Evolutionary conservation across 176 grass and related monocot genomes (phyloP), one percentile per base, ranked within the genome.

Genomic region (Thalia dealbata): DNA sequence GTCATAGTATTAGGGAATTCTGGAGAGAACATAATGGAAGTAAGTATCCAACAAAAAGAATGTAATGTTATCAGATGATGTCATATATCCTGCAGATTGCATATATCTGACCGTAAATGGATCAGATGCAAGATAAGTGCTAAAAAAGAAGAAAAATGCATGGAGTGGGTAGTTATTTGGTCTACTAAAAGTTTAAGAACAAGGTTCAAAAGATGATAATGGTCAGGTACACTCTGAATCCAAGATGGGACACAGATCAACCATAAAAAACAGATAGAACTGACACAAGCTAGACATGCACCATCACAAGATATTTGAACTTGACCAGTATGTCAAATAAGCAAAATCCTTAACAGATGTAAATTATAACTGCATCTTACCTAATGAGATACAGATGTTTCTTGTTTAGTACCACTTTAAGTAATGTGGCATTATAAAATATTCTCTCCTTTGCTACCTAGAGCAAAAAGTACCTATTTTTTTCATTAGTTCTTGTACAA

Each of bases 1-100:
- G 19, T 6, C 25, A 73, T 30, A 43, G 27, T 19, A 70, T 71
- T 45, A 29, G 75, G 42, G 73, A 52, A n/a, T n/a, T 27, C 35
- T 50, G 50, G 78, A 29, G n/a, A n/a, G n/a, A 22, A 50, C 63
- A 14, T 14, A 73, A 50, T 44, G 32, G 61, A 80, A 41, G 25
- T 10, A 18, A 55, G 14, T 12, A 58, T 72, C 62, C 23, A 65
- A 1, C 15, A 32, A 4, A 30, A n/a, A n/a, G 16, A 58, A n/a
- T 22, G 54, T 58, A 58, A 7, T 55, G 16, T 19, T 58, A 58
- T 58, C 11, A 22, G 21, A 63, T 15, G 14, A 14, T 27, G 6
- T 65, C 14, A 65, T 65, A 32, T 32, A 16, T 65, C 14, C 16
- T 65, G 28, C 15, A 29, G 62, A 32, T 23, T 26, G 7, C 29